Percentiles rank a stretch among this genome's conserved stretches.
These are phyloP conservation scores for Thelephora ganbajun DNA, from an alignment of 768 basidiomycete genomes.

Conservation along the genomic window DNA sequence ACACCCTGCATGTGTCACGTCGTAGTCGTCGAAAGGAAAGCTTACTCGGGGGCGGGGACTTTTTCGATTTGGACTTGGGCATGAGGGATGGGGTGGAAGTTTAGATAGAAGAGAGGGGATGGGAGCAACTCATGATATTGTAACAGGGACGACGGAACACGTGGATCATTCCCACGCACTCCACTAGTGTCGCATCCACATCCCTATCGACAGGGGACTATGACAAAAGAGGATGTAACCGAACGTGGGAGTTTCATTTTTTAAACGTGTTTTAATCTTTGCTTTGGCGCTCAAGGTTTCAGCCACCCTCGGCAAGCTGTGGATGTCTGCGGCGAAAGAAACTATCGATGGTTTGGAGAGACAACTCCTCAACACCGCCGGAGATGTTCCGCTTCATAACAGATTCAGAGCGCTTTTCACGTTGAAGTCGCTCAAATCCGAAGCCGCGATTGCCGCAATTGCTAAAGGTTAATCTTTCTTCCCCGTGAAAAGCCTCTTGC, in stretches of 20 bases:
- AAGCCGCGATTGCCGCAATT: conserved; percentile 75
- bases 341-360: conserved; percentile 52
- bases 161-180: too few relatives aligned
- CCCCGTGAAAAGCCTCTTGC: background rate
- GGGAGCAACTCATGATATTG: too few relatives aligned
- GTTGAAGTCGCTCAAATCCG: conserved; percentile 67
- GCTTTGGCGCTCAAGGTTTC: background rate
- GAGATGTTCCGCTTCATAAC: conserved; percentile 65
- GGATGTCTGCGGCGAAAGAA: background rate
- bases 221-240: conserved; percentile 11
- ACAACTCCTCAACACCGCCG: conserved; percentile 63
- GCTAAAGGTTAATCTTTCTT: conserved; percentile 46
- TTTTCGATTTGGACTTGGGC: too few relatives aligned
- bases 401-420: conserved; percentile 89
- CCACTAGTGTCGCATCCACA: too few relatives aligned
- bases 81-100: conserved; percentile 8
- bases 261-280: conserved; percentile 1
- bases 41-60: too few relatives aligned
- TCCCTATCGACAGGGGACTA: conserved; percentile 1
- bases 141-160: too few relatives aligned
- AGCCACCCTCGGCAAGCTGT: too few relatives aligned
- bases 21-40: too few relatives aligned
- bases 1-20: too few relatives aligned
- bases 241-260: conserved; percentile 11
- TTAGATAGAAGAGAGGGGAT: background rate